phyloP scores from a whole-genome alignment of 2,329 filamentous ascomycete genomes.

The Trichoderma afroharzianum region DNA sequence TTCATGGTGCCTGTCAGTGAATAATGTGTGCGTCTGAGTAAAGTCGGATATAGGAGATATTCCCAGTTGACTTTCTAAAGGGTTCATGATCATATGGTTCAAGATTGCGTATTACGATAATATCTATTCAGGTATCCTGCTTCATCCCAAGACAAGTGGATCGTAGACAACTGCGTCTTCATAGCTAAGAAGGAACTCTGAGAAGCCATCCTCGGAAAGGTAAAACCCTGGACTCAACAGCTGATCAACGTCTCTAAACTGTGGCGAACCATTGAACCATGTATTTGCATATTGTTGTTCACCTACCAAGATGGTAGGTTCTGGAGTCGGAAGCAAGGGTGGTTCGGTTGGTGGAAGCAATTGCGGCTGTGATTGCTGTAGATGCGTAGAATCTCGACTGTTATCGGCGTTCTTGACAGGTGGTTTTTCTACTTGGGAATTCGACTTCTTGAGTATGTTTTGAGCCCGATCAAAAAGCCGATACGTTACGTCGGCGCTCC shows the following conservation, averaged over 20 bases:
- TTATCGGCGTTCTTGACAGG: neutral
- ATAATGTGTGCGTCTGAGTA: neutral
- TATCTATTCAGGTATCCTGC: neutral
- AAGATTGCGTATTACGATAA: neutral
- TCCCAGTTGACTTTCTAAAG: neutral
- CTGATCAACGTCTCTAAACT: neutral
- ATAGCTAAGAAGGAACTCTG: neutral
- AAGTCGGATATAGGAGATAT: neutral
- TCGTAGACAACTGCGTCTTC: neutral
- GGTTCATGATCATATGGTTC: neutral
- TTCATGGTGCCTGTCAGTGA: neutral
- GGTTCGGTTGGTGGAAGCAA: neutral
- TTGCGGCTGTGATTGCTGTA: neutral
- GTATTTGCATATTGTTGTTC: neutral
- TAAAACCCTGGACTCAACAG: neutral
- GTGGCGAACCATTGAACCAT: neutral
- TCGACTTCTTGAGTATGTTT: neutral
- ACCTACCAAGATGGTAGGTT: neutral
- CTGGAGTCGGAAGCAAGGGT: neutral
- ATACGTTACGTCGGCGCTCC: constrained; percentile 5
- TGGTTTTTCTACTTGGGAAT: neutral
- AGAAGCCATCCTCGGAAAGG: neutral
- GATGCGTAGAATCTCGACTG: neutral
- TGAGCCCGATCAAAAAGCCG: neutral
- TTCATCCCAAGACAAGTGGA: neutral